phyloP scores from a whole-genome alignment of 2,329 filamentous ascomycete genomes.

The Scedosporium minutisporum region DNA sequence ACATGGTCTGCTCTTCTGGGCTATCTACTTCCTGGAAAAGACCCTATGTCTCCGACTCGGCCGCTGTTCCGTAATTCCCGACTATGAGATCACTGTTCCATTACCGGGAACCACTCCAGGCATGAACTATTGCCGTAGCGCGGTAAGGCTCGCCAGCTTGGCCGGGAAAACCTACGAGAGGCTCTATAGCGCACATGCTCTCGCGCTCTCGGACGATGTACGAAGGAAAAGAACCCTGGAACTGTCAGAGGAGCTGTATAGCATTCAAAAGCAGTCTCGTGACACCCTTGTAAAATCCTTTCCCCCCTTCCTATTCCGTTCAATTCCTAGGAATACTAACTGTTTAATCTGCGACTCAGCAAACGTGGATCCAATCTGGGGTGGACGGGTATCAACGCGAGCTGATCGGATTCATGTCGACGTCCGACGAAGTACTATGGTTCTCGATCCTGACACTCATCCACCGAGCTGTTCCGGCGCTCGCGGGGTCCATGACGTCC shows the following conservation, averaged over 20 bases:
- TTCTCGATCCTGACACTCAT: slow-evolving; percentile 4
- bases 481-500: background rate
- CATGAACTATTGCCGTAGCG: background rate
- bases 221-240: background rate
- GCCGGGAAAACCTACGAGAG: background rate
- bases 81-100: slow-evolving; percentile 43
- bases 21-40: slow-evolving; percentile 47
- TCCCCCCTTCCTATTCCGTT: background rate
- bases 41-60: slow-evolving; percentile 45
- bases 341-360: background rate
- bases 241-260: background rate
- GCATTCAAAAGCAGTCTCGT: background rate
- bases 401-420: background rate
- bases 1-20: slow-evolving; percentile 42
- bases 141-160: background rate
- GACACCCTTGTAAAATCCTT: background rate
- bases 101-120: slow-evolving; percentile 10
- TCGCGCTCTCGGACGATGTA: background rate
- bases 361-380: background rate
- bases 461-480: background rate
- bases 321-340: background rate
- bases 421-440: background rate
- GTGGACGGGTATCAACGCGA: background rate
- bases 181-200: background rate
- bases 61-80: slow-evolving; percentile 41